These are phyloP conservation scores for Xerocomus nothofagi DNA, from an alignment of 1,284 basidiomycete species.

Conservation along the genomic window DNA sequence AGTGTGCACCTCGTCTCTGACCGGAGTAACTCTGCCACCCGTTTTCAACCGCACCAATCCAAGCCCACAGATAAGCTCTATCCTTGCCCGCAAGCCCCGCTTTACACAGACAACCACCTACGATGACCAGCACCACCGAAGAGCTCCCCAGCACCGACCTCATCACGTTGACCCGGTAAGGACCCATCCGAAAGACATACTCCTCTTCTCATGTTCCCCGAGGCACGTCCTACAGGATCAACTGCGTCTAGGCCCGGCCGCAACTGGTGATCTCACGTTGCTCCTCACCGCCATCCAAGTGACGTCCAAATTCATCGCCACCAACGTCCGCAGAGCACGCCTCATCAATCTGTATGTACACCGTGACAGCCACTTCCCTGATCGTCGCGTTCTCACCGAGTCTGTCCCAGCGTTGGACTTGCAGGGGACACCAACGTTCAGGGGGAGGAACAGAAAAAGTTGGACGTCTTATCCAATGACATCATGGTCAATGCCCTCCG, in stretches of 20 bases:
- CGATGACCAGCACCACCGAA: conserved; percentile 42
- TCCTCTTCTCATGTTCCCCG: conserved; percentile 9
- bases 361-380: neutral
- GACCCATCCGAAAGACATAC: conserved; percentile 1
- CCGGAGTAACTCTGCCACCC: conserved; percentile 13
- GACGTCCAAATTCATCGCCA: conserved; percentile 96
- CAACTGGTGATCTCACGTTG: conserved; percentile 93
- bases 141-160: conserved; percentile 81
- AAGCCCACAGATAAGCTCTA: conserved; percentile 21
- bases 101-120: conserved; percentile 1
- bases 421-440: conserved; percentile 97
- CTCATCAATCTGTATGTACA: conserved; percentile 90
- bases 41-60: conserved; percentile 24
- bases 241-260: conserved; percentile 72
- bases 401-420: conserved; percentile 73
- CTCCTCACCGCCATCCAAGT: conserved; percentile 95
- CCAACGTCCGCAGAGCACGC: conserved; percentile 95
- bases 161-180: conserved; percentile 87
- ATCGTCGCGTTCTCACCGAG: conserved; percentile 5
- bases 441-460: conserved; percentile 99
- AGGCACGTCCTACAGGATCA: conserved; percentile 88
- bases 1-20: neutral
- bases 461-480: conserved; percentile 97
- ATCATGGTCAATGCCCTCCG: conserved; percentile 98
- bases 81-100: neutral